Percentiles rank a stretch among this genome's conserved stretches.
phyloP scores from a whole-genome alignment of 345 rosid species.

The Melaleuca quinquenervia region DNA sequence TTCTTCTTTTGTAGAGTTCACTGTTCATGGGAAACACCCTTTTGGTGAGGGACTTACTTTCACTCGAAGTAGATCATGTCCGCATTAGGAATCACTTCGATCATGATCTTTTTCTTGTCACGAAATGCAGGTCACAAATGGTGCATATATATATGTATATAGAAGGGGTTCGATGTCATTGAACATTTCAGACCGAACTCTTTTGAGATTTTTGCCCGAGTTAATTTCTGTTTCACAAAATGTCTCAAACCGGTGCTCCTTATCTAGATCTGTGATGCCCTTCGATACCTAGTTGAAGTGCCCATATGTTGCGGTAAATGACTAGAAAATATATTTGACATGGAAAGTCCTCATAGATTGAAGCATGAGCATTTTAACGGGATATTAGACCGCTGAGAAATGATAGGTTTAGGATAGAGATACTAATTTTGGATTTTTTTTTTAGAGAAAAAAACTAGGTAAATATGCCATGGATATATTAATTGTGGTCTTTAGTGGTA shows the following conservation, averaged over 20 bases:
- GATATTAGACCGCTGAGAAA: neutral
- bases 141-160: no score
- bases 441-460: neutral
- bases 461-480: neutral
- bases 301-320: rapidly evolving
- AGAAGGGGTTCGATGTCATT: no score
- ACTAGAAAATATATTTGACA: rapidly evolving
- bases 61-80: neutral
- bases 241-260: neutral
- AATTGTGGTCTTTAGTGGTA: neutral
- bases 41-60: neutral
- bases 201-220: neutral
- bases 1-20: neutral
- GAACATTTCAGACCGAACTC: neutral
- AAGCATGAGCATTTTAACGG: rapidly evolving
- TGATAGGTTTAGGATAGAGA: neutral
- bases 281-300: rapidly evolving
- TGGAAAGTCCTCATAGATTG: neutral
- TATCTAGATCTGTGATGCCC: neutral
- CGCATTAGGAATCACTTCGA: no score
- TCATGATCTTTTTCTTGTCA: neutral
- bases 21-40: neutral
- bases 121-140: neutral
- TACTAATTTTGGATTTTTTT: rapidly evolving
- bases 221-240: no score